phyloP scores from a whole-genome alignment of 1,139 yeast genomes.

The Trichomonascaceae sp. region DNA sequence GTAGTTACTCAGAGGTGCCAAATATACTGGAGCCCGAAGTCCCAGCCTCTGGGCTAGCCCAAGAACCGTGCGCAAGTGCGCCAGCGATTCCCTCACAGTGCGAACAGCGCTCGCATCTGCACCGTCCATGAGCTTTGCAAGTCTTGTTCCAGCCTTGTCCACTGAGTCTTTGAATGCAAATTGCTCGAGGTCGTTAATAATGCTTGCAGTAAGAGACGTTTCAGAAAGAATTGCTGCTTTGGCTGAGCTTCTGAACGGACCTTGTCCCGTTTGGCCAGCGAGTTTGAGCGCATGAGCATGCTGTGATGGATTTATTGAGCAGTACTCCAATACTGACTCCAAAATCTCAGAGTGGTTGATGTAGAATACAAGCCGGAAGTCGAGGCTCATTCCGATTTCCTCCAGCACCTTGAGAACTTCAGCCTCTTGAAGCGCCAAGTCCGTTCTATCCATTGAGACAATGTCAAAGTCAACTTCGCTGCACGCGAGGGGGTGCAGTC shows the following conservation, averaged over 20 bases:
- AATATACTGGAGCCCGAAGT: slow-evolving; percentile 35
- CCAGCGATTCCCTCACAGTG: slow-evolving; percentile 49
- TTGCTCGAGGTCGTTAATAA: slow-evolving; percentile 63
- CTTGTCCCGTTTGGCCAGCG: slow-evolving; percentile 64
- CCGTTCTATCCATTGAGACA: slow-evolving; percentile 29
- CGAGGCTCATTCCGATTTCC: slow-evolving; percentile 36
- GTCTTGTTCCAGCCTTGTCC: slow-evolving; percentile 45
- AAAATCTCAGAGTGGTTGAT: slow-evolving; percentile 73
- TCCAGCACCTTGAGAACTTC: slow-evolving; percentile 75
- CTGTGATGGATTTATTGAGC: slow-evolving; percentile 64
- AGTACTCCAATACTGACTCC: slow-evolving; percentile 61
- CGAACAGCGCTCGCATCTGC: slow-evolving; percentile 41
- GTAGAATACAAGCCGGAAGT: slow-evolving; percentile 44
- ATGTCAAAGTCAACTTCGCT: slow-evolving; percentile 83
- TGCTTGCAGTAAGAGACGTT: slow-evolving; percentile 65
- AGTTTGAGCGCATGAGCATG: slow-evolving; percentile 53
- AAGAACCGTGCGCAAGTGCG: slow-evolving; percentile 45
- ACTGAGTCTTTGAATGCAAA: slow-evolving; percentile 67
- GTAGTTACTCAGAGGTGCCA: slow-evolving; percentile 71
- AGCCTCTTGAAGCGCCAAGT: slow-evolving; percentile 56
- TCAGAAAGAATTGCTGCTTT: slow-evolving; percentile 55
- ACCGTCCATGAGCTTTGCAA: slow-evolving; percentile 61
- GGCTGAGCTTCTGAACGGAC: slow-evolving; percentile 51
- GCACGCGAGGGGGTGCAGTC: slow-evolving; percentile 65
- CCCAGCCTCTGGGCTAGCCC: slow-evolving; percentile 45